These are phyloP conservation scores for Pichia sp. DNA, from an alignment of 1,139 yeast species.

Conservation along the genomic window DNA sequence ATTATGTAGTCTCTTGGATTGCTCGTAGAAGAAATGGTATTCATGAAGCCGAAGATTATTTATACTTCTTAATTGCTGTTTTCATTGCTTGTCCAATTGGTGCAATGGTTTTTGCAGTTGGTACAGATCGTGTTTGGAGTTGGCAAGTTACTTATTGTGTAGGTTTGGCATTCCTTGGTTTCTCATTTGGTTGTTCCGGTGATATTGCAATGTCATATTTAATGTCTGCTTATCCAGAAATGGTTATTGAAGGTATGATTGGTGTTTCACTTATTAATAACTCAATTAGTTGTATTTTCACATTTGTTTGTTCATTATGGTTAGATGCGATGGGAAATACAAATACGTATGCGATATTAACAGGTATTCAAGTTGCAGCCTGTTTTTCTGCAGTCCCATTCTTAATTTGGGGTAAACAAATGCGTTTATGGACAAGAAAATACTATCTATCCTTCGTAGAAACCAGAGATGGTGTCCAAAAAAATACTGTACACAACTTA, in stretches of 20 bases:
- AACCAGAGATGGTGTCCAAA: slow-evolving; percentile 41
- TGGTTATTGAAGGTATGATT: slow-evolving; percentile 79
- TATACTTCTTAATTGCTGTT: slow-evolving; percentile 64
- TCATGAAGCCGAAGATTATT: slow-evolving; percentile 73
- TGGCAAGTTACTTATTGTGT: slow-evolving; percentile 57
- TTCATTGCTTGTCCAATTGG: slow-evolving; percentile 71
- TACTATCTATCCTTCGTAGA: slow-evolving; percentile 57
- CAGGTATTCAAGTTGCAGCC: slow-evolving; percentile 61
- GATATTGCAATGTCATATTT: slow-evolving; percentile 67
- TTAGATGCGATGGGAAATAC: slow-evolving; percentile 60
- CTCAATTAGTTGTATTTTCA: slow-evolving; percentile 68
- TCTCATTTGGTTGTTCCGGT: slow-evolving; percentile 71
- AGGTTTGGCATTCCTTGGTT: slow-evolving; percentile 64
- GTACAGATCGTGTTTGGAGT: slow-evolving; percentile 59
- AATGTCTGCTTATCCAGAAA: slow-evolving; percentile 68
- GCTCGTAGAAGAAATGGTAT: slow-evolving; percentile 68
- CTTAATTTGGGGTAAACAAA: slow-evolving; percentile 62
- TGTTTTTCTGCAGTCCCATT: slow-evolving; percentile 60
- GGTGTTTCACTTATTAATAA: slow-evolving; percentile 80
- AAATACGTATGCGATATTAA: slow-evolving; percentile 68
- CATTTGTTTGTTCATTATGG: slow-evolving; percentile 75
- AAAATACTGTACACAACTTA: slow-evolving; percentile 8
- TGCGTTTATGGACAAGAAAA: slow-evolving; percentile 58
- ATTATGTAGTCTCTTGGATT: slow-evolving; percentile 64
- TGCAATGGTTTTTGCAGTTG: slow-evolving; percentile 73